phyloP scores from a whole-genome alignment of 345 rosid species.

The Syzygium grande region DNA sequence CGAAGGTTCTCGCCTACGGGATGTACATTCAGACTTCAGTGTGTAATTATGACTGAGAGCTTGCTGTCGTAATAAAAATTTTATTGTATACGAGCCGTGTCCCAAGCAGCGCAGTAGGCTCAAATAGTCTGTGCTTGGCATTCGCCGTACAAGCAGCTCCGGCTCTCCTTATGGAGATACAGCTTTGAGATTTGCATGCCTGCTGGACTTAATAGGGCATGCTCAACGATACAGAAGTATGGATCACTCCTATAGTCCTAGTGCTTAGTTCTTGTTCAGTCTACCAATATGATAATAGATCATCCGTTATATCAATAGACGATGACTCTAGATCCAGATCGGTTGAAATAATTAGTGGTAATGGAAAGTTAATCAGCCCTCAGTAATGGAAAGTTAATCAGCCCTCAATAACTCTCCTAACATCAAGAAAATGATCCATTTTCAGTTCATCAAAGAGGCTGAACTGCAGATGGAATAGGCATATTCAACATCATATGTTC shows the following conservation, averaged over 20 bases:
- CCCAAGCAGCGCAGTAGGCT: neutral
- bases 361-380: neutral
- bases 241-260: neutral
- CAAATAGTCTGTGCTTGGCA: neutral
- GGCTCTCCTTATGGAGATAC: neutral
- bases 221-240: neutral
- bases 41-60: neutral
- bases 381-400: neutral
- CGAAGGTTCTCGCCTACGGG: neutral
- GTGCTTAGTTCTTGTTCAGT: neutral
- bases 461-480: neutral
- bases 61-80: neutral
- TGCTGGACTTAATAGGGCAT: neutral
- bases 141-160: neutral
- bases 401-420: neutral
- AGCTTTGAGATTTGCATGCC: neutral
- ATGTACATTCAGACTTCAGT: neutral
- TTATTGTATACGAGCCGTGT: neutral
- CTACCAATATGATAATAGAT: neutral
- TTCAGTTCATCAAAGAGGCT: neutral
- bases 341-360: neutral
- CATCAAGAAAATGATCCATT: neutral
- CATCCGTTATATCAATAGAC: neutral
- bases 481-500: neutral
- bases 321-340: neutral